Base-by-base conservation (phyloP, 192 early-diverging fungal species). In the Lunasporangiospora selenospora region DNA sequence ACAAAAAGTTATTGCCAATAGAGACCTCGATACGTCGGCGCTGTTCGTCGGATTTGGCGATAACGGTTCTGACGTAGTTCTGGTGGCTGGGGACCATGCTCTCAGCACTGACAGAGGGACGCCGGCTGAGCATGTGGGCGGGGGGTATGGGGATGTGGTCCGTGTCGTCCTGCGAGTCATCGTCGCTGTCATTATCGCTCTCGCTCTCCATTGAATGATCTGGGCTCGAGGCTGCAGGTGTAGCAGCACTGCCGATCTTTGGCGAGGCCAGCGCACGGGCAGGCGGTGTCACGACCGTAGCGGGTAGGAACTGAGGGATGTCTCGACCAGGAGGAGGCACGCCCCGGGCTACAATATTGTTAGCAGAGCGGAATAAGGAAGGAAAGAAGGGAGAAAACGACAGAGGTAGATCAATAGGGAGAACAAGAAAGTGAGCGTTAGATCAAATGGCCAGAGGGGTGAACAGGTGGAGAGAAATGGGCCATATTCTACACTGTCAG, bases 51-150 rank as follows among this genome's bases (percentile, higher is more conserved):
- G 93, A 85, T 78, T 99, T 99, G 29, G 91, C 91, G 53, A 97
- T 89, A 59, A 94, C 85, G 42, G 89, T 85, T 67, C 95, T 95
- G 23, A 88, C 85, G 73, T 89, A 98, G 24, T 87, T 85, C 60
- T 91, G 89, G 46, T 85, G 81, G 13, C 91, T 87, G 10, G 97
- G 97, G 18, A 93, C 90, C 90, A 98, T 97, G 36, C 95, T 96
- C 79, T 99, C 96, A 21, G 97, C 96, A 32, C 88, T 91, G 65
- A 98, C 95, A 19, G 95, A 96, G 26, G 95, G 93, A 46, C 97
- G 92, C 24, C 96, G 90, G 9, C 90, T 93, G 12, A 93, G 85
- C 76, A 95, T 93, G 57, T 93, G 88, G 63, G 81, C 87, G 31
- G 84, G 62, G 43, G 88, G 84, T 27, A 85, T 79, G 52, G 87